Conservation (phyloP, 2,329 filamentous ascomycete species). For the Paecilomyces formosus region DNA sequence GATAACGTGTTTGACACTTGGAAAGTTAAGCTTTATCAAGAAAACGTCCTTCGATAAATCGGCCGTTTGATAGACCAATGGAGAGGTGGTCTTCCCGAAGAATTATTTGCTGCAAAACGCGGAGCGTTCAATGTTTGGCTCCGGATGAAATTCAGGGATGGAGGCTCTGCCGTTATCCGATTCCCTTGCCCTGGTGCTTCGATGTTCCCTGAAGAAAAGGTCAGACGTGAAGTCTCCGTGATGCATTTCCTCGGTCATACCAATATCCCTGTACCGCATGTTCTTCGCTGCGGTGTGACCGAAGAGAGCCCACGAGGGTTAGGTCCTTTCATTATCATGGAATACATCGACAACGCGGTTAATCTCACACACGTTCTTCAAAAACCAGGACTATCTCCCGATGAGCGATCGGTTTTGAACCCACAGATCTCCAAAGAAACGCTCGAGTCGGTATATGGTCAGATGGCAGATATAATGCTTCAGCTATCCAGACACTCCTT, state of each 20-base stretch:
- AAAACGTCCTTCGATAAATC: not conserved
- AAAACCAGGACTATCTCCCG: conserved; percentile 11
- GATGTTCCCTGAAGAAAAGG: conserved; percentile 19
- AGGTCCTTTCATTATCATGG: conserved; percentile 30
- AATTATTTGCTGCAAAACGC: conserved; percentile 5
- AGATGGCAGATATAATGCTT: conserved; percentile 36
- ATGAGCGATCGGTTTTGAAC: conserved; percentile 25
- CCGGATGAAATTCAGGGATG: conserved; percentile 12
- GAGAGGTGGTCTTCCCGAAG: conserved; percentile 1
- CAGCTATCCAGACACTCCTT: conserved; percentile 30
- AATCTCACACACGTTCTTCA: conserved; percentile 16
- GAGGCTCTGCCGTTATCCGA: conserved; percentile 9
- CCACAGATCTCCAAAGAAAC: conserved; percentile 24
- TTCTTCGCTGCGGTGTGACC: conserved; percentile 13
- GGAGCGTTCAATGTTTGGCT: conserved; percentile 17
- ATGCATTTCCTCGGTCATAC: conserved; percentile 12
- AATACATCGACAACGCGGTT: conserved; percentile 17
- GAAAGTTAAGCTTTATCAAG: not conserved
- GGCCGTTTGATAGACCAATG: conserved; percentile 1
- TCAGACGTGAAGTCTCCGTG: conserved; percentile 9
- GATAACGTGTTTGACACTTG: not conserved
- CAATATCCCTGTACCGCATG: conserved; percentile 9
- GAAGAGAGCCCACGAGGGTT: conserved; percentile 13
- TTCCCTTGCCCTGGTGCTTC: conserved; percentile 11
- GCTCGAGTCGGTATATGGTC: conserved; percentile 28